A percentile compares a stretch with the other conserved stretches of the same genome.
These are phyloP conservation scores for Hygrophorus pudorinus DNA, from an alignment of 768 basidiomycete genomes.

Conservation along the genomic window DNA sequence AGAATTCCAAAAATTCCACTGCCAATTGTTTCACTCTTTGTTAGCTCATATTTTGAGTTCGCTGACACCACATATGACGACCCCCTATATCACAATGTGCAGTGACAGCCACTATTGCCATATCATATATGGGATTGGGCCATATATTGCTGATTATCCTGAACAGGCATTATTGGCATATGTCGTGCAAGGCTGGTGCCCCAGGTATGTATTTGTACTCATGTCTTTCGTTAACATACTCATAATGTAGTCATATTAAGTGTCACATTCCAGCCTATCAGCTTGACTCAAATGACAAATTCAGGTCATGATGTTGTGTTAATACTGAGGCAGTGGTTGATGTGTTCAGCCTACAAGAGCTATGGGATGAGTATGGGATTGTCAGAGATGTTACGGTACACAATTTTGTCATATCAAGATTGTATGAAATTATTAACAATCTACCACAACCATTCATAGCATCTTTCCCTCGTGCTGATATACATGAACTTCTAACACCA, in stretches of 20 bases:
- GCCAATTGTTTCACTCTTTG: too few species aligned
- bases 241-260: slow-evolving; percentile 3
- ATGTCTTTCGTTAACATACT: too few species aligned
- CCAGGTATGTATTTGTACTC: slow-evolving; percentile 18
- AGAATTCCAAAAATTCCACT: slow-evolving; percentile 22
- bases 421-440: background rate
- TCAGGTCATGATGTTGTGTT: slow-evolving; percentile 9
- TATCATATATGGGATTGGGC: slow-evolving; percentile 22
- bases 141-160: slow-evolving; percentile 31
- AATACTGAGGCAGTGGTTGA: slow-evolving; percentile 14
- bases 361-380: slow-evolving; percentile 26
- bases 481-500: slow-evolving; percentile 21
- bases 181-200: slow-evolving; percentile 27
- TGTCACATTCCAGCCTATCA: slow-evolving; percentile 15
- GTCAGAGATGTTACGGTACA: slow-evolving; percentile 21
- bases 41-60: slow-evolving; percentile 15
- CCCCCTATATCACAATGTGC: slow-evolving; percentile 15
- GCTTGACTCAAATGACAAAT: slow-evolving; percentile 18
- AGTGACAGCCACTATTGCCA: slow-evolving; percentile 20
- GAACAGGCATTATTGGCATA: slow-evolving; percentile 24
- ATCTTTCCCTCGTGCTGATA: slow-evolving; percentile 23
- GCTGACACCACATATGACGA: slow-evolving; percentile 17
- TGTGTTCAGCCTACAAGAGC: too few species aligned
- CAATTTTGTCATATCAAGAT: background rate
- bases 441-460: slow-evolving; percentile 2